Evolutionary conservation across 139 green algal genomes (phyloP), one percentile per base, ranked within the genome.

Genomic region (Auxenochlorella protothecoides): DNA sequence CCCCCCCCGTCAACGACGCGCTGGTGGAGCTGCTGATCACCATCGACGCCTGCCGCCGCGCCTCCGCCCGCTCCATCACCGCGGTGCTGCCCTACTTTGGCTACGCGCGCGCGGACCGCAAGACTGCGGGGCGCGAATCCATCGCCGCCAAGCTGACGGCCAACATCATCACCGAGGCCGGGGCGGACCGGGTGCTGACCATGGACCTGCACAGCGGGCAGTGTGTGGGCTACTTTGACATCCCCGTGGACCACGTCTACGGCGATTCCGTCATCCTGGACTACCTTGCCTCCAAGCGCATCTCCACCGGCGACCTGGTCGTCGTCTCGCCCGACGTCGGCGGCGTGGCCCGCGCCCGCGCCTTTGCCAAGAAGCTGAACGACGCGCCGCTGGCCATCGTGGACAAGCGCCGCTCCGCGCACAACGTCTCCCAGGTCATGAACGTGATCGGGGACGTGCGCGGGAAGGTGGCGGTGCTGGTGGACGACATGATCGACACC

Each of bases 401-500:
- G 57, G 95, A 99, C 85, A 99, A 99, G 87, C 88, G 94, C 9
- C 84, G 95, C 53, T 86, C 75, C 12, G 86, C 88, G 55, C 95
- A 99, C 90, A 99, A 99, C 78, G 90, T 97, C 11, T 88, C 80
- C 68, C 92, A 99, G 85, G 95, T 98, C 59, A 99, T 99, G 95
- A 98, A 99, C 85, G 76, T 99, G 9, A 99, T 99, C 74, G 95
- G 95, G 13, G 95, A 99, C 76, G 95, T 99, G 27, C 76, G 85
- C 13, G 95, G 92, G 79, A 99, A 99, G 89, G 92, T 97, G 66
- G 92, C 91, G 0, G 92, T 99, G 69, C 90, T 99, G 78, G 92
- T 99, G 71, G 95, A 99, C 78, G 95, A 99, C 88, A 98, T 99
- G 95, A 98, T 98, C 65, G 95, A 98, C 86, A 98, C 93, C 0